Conservation (phyloP, 148 eudicot genomes). For the Amaranthus hypochondriacus region DNA sequence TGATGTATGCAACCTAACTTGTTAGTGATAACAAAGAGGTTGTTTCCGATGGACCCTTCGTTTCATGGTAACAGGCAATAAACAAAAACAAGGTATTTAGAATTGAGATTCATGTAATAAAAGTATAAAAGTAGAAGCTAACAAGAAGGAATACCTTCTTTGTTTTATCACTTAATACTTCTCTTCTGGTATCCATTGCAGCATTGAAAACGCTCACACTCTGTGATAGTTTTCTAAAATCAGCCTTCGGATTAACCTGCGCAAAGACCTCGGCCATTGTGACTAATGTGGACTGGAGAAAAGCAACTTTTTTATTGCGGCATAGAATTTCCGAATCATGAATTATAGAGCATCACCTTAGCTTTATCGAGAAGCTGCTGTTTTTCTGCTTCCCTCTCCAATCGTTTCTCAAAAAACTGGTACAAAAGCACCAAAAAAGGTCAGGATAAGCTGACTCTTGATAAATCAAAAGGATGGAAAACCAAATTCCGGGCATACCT, state of each 20-base stretch:
- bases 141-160: constrained; percentile 21
- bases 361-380: constrained; percentile 34
- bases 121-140: background rate
- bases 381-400: constrained; percentile 52
- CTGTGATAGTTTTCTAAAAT: constrained; percentile 19
- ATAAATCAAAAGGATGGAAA: background rate
- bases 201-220: constrained; percentile 16
- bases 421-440: constrained; percentile 1
- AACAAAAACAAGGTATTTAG: background rate
- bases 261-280: background rate
- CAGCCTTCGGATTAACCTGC: constrained; percentile 25
- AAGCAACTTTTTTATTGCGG: background rate
- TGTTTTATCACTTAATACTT: constrained; percentile 19
- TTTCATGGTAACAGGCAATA: background rate
- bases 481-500: constrained; percentile 36
- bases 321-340: background rate
- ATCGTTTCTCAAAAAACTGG: constrained; percentile 59
- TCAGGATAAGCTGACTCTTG: background rate
- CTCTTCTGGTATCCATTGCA: constrained; percentile 10
- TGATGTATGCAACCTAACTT: too few relatives aligned
- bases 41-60: too few relatives aligned
- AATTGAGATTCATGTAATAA: background rate
- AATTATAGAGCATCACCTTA: constrained; percentile 34
- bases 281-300: constrained; percentile 3
- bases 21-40: too few relatives aligned